Evolutionary conservation across 163 green algal genomes (phyloP), one percentile per base, ranked within the genome.

Genomic region (Scenedesmus sp.): DNA sequence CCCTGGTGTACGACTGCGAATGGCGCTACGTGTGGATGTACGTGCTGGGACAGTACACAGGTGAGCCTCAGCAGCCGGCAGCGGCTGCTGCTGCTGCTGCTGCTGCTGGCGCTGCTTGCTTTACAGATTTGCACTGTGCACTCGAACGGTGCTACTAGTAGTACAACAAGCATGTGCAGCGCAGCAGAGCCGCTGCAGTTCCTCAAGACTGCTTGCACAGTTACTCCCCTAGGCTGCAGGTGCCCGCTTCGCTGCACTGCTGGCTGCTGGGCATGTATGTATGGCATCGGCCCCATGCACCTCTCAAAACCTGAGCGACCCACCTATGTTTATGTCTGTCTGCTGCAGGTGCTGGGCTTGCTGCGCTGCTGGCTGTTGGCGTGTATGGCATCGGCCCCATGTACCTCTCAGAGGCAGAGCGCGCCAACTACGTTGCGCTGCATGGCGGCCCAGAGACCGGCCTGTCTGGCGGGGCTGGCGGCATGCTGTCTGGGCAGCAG

Each of bases 11-110:
- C 55, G 66, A 90, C 70, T 90, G 86, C 20, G 52, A 8, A 2
- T 90, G 86, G 86, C 54, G 70, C 54, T 74, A 60, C 67, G 85
- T 84, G 70, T 90, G 86, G 86, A 90, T 90, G 86, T 90, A 85
- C 67, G 20, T 84, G 54, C 86, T 90, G 54, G 86, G 70, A 34
- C 86, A 90, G n/a, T 6, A 64, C n/a, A 90, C 86, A 74, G 86
- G 86, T 90, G 52, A 12, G 64, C 15, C 62, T 13, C 62, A 73
- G 62, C n/a, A 20, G 73, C 73, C 18, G 67, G 16, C 18, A 79
- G 67, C 67, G 4, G 67, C 67, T 26, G 54, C 34, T 46, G 34
- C 34, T 46, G 34, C 34, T 46, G 34, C 34, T 46, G 34, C 34
- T 46, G 34, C 34, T 4, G 55, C 55, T 4, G 34, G 34, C 34